phyloP scores from a whole-genome alignment of 2,329 filamentous ascomycete genomes.

The Colletotrichum sp. region DNA sequence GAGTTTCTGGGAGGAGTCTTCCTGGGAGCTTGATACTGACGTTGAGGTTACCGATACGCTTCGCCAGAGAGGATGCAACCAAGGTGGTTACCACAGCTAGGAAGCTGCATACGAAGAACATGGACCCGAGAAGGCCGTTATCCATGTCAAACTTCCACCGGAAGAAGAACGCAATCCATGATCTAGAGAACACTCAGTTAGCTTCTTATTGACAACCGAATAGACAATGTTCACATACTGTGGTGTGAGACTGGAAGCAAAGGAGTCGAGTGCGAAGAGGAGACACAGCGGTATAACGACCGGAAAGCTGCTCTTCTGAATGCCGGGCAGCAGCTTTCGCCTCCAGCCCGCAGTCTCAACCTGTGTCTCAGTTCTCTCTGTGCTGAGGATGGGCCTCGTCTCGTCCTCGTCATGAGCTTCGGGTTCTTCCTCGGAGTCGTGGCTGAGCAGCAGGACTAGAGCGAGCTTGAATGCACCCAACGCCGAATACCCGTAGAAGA shows the following conservation, averaged over 20 bases:
- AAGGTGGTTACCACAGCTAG: neutral
- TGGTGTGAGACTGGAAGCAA: neutral
- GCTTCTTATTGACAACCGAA: neutral
- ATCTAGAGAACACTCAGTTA: neutral
- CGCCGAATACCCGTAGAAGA: neutral
- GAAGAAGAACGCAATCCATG: neutral
- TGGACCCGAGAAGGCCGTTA: neutral
- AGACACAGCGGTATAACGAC: neutral
- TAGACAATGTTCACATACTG: neutral
- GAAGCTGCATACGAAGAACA: neutral
- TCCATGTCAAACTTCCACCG: neutral
- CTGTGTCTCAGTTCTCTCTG: neutral
- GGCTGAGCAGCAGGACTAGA: neutral
- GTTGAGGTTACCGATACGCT: neutral
- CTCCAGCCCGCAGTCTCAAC: neutral
- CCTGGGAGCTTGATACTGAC: neutral
- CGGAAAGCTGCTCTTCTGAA: neutral
- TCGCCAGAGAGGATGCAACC: neutral
- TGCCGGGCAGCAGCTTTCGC: neutral
- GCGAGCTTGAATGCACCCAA: neutral
- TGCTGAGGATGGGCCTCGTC: neutral
- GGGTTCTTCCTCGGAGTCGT: neutral
- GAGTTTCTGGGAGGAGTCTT: neutral
- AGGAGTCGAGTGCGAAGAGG: neutral
- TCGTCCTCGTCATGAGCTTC: neutral